These are phyloP conservation scores for Alnus glutinosa DNA, from an alignment of 306 rosid genomes.

Conservation along the genomic window DNA sequence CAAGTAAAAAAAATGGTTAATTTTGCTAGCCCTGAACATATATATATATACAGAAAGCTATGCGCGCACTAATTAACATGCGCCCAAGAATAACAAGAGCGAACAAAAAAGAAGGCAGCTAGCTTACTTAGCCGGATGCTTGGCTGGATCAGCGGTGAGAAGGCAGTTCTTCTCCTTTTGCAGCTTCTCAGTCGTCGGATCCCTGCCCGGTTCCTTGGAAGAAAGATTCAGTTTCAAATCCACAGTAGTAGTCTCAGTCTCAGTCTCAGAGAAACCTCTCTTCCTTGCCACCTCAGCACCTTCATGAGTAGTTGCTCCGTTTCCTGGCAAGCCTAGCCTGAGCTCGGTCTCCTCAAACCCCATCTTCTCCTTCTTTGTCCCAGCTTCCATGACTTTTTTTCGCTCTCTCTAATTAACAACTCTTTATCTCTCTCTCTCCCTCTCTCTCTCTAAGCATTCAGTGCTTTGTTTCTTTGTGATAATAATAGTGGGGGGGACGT, in stretches of 20 bases:
- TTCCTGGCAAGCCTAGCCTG: constrained; percentile 71
- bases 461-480: constrained; percentile 40
- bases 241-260: constrained; percentile 27
- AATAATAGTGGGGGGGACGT: constrained; percentile 38
- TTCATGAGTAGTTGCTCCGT: constrained; percentile 22
- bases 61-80: neutral
- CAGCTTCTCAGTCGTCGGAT: constrained; percentile 29
- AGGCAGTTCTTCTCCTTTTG: constrained; percentile 44
- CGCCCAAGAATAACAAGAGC: neutral
- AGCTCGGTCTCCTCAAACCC: constrained; percentile 75
- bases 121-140: constrained; percentile 85
- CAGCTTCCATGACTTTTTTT: constrained; percentile 36
- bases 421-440: constrained; percentile 31
- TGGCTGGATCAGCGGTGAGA: constrained; percentile 60
- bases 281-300: constrained; percentile 39
- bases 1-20: neutral
- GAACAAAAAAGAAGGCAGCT: neutral
- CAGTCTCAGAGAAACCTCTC: constrained; percentile 61
- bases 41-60: neutral
- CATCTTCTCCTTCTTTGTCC: constrained; percentile 35
- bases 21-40: neutral
- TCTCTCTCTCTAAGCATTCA: constrained; percentile 40
- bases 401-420: constrained; percentile 19
- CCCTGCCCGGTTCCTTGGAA: constrained; percentile 31
- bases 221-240: constrained; percentile 67